Evolutionary conservation across 768 basidiomycete genomes (phyloP), one percentile per base, ranked within the genome.

Genomic region (Lactarius quietus): DNA sequence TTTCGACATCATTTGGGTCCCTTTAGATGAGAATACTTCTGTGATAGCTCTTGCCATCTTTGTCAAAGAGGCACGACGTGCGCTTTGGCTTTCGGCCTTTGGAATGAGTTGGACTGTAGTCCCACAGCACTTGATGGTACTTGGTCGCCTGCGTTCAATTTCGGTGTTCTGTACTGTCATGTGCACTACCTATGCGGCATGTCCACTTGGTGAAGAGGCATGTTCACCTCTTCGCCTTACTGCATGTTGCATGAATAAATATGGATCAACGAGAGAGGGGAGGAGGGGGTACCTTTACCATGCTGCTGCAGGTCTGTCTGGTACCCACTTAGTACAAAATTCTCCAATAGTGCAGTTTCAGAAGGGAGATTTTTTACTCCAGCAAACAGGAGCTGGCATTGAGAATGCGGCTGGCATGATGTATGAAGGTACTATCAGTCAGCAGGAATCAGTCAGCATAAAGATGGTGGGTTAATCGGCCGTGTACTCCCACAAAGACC

Each of bases 41-140:
- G 35, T 39, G 9, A 61, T 35, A 38, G 59, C 59, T 29, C 48
- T 61, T 10, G 45, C 36, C 9, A 18, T 48, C n/a, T 15, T 51
- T 6, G 20, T 31, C 14, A 45, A 51, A 48, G 59, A 51, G 38
- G 10, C 33, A 20, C 35, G 35, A 14, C 28, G 23, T 53, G 48
- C 28, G 26, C 14, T n/a, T n/a, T n/a, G n/a, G n/a, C n/a, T n/a
- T 54, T 61, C 26, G 51, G 41, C n/a, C 38, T 26, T 10, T 33
- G 51, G 60, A 62, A 62, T 14, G 52, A 55, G n/a, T 38, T 36
- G 6, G 52, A 43, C n/a, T n/a, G n/a, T n/a, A n/a, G n/a, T 26
- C 39, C 28, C 35, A 52, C 9, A 33, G 33, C n/a, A 6, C 31
- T 45, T 51, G 33, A 8, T 17, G 31, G n/a, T 38, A 14, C 59